Evolutionary conservation across 768 basidiomycete genomes (phyloP).

Genomic region (Auricularia heimuer): DNA sequence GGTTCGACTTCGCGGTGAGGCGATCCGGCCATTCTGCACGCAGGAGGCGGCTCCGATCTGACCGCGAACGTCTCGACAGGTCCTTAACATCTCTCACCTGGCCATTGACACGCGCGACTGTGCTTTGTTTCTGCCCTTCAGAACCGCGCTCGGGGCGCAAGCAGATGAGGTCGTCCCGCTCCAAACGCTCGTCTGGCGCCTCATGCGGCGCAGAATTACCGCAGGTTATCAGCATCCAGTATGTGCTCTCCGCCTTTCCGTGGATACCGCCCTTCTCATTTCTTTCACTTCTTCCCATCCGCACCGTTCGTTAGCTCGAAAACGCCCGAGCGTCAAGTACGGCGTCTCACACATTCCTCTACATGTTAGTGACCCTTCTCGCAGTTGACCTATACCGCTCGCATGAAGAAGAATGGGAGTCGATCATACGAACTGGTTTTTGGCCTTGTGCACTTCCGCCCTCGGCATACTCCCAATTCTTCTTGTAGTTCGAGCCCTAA

Average conservation of each 20-base stretch:
- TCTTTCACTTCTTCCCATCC: constrained; percentile 4
- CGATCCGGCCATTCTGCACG: constrained; percentile 10
- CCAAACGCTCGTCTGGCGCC: constrained; percentile 71
- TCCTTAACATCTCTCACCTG: constrained; percentile 42
- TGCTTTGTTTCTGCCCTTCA: constrained; percentile 72
- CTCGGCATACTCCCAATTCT: constrained; percentile 72
- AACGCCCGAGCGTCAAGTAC: constrained; percentile 54
- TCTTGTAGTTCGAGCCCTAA: constrained; percentile 31
- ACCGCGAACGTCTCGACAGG: constrained; percentile 21
- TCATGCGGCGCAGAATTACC: constrained; percentile 71
- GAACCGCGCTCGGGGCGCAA: constrained; percentile 55
- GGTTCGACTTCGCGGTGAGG: constrained; percentile 42
- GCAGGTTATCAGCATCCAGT: constrained; percentile 67
- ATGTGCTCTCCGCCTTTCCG: constrained; percentile 20
- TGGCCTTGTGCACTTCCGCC: constrained; percentile 76
- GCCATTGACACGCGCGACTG: constrained; percentile 63
- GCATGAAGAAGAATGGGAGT: constrained; percentile 57
- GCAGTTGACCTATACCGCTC: constrained; percentile 37
- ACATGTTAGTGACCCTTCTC: neutral
- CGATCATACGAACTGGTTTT: constrained; percentile 42
- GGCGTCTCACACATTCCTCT: neutral
- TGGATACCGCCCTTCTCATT: neutral
- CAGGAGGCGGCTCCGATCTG: neutral
- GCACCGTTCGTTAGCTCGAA: constrained; percentile 43
- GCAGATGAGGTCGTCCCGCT: constrained; percentile 57